Conservation (phyloP, 352 stramenopile species). For the Phytophthora sansomeana region DNA sequence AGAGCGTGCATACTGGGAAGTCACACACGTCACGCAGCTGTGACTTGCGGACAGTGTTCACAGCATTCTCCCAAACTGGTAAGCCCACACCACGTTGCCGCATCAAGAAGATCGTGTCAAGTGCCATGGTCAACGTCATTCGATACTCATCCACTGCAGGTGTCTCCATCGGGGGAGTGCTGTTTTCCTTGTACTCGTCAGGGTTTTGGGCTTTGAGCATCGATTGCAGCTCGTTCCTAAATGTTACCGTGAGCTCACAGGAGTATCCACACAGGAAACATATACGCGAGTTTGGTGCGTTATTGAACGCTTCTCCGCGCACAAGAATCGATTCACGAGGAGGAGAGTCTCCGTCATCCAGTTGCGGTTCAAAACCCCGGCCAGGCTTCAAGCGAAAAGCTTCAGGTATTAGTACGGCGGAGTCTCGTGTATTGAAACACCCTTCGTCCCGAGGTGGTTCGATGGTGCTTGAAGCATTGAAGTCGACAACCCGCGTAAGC, state of each 20-base stretch:
- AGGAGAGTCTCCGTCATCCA: conserved; percentile 8
- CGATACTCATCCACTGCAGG: conserved; percentile 57
- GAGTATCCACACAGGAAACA: conserved; percentile 71
- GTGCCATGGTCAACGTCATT: conserved; percentile 85
- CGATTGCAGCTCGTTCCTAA: conserved; percentile 49
- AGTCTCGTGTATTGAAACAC: conserved; percentile 38
- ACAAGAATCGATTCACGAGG: conserved; percentile 4
- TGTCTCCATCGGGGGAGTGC: conserved; percentile 17
- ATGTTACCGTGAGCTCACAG: conserved; percentile 54
- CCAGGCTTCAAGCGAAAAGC: conserved; percentile 53
- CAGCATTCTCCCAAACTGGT: conserved; percentile 62
- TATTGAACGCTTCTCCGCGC: conserved; percentile 20
- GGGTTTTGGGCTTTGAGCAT: conserved; percentile 41
- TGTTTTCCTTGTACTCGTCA: conserved; percentile 19
- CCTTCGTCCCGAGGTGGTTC: conserved; percentile 22
- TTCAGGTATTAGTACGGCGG: conserved; percentile 54
- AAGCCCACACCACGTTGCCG: conserved; percentile 69
- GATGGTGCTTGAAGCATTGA: conserved; percentile 42
- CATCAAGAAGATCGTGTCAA: conserved; percentile 72
- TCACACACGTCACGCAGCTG: conserved; percentile 48
- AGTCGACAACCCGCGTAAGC: conserved; percentile 71
- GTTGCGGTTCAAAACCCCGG: conserved; percentile 12
- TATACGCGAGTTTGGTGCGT: conserved; percentile 20
- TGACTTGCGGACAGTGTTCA: conserved; percentile 48
- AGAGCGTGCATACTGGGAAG: conserved; percentile 76